A percentile compares a stretch with the other conserved stretches of the same genome.
Evolutionary conservation across 345 rosid species (phyloP).

Genomic region (Brassica nigra): DNA sequence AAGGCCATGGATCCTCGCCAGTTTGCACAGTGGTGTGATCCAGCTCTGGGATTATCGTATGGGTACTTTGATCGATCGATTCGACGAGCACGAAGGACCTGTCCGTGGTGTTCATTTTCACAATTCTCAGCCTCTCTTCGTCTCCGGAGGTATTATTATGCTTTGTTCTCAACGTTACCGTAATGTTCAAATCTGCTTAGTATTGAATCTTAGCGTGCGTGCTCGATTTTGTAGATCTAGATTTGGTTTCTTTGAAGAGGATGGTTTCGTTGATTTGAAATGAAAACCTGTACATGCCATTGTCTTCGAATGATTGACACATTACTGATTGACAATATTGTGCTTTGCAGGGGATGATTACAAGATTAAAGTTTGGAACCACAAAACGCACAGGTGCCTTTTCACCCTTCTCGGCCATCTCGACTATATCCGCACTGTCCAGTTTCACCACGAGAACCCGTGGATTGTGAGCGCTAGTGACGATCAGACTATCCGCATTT

Average conservation of each 20-base stretch:
- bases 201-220: neutral
- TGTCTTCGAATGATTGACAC: no score
- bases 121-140: conserved; percentile 83
- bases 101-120: conserved; percentile 97
- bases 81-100: conserved; percentile 94
- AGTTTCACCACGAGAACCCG: conserved; percentile 85
- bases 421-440: conserved; percentile 85
- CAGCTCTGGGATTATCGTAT: conserved; percentile 97
- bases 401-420: conserved; percentile 89
- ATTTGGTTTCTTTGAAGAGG: neutral
- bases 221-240: neutral
- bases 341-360: conserved; percentile 70
- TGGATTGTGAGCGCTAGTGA: conserved; percentile 98
- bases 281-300: neutral
- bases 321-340: neutral
- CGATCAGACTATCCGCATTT: conserved; percentile 86
- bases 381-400: conserved; percentile 74
- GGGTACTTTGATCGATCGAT: conserved; percentile 86
- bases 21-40: conserved; percentile 96
- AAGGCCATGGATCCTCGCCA: conserved; percentile 94
- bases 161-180: neutral
- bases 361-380: conserved; percentile 72
- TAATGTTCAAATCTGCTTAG: neutral
- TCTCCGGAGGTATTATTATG: conserved; percentile 69
- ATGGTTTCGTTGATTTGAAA: neutral